These are phyloP conservation scores for Malassezia brasiliensis DNA, from an alignment of 1,284 basidiomycete species.

Conservation along the genomic window DNA sequence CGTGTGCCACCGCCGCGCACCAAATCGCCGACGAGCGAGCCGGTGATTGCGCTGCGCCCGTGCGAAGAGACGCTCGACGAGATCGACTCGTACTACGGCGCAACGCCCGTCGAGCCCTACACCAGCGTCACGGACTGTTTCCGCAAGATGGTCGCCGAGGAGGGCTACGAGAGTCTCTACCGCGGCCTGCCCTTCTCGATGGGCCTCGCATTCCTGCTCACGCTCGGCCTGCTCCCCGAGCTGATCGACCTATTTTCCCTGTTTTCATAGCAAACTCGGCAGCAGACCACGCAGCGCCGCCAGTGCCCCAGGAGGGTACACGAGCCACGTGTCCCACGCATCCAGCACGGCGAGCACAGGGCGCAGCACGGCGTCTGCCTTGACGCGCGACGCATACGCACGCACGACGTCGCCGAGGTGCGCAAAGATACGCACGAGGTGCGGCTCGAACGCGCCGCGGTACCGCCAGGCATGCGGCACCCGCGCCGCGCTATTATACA, in stretches of 20 bases:
- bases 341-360: constrained; percentile 75
- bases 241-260: constrained; percentile 1
- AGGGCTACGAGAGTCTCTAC: constrained; percentile 40
- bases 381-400: constrained; percentile 30
- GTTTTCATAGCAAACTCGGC: background rate
- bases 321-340: constrained; percentile 80
- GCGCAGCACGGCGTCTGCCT: constrained; percentile 54
- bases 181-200: constrained; percentile 41
- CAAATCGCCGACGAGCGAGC: constrained; percentile 22
- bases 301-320: constrained; percentile 67
- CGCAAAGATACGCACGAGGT: constrained; percentile 26
- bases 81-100: constrained; percentile 38
- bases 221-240: background rate
- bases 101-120: constrained; percentile 38
- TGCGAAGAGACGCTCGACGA: constrained; percentile 27
- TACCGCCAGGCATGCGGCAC: constrained; percentile 59
- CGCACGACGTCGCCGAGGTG: constrained; percentile 28
- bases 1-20: background rate
- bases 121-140: constrained; percentile 36
- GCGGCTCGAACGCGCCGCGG: constrained; percentile 22
- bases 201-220: background rate
- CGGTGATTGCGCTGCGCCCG: constrained; percentile 43
- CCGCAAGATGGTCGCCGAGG: constrained; percentile 45
- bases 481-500: constrained; percentile 85
- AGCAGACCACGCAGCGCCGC: constrained; percentile 42